phyloP scores from a whole-genome alignment of 805 yeast genomes.

The Starmerella kuoi region DNA sequence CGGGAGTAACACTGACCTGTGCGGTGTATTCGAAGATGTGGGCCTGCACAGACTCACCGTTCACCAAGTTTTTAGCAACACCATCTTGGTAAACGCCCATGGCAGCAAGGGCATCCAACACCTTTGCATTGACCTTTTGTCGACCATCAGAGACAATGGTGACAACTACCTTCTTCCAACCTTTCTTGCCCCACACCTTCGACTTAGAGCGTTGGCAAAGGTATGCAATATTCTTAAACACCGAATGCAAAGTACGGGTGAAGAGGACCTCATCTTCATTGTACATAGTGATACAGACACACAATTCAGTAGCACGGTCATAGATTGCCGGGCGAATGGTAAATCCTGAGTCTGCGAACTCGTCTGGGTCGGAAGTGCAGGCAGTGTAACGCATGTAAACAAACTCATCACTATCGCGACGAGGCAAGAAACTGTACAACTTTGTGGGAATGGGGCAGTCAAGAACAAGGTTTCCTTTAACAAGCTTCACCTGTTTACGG shows the following conservation, averaged over 20 bases:
- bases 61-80: conserved; percentile 87
- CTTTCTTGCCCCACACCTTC: conserved; percentile 86
- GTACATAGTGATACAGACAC: conserved; percentile 91
- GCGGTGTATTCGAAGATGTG: conserved; percentile 94
- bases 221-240: conserved; percentile 84
- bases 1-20: conserved; percentile 82
- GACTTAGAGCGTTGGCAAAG: conserved; percentile 70
- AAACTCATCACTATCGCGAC: conserved; percentile 83
- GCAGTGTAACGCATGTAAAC: conserved; percentile 96
- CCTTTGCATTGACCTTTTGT: conserved; percentile 71
- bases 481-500: conserved; percentile 62
- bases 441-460: conserved; percentile 94
- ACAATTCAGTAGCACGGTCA: conserved; percentile 84
- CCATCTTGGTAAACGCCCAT: conserved; percentile 97
- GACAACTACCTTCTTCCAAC: conserved; percentile 95
- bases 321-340: conserved; percentile 61
- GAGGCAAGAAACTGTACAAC: conserved; percentile 67
- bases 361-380: conserved; percentile 86
- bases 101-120: conserved; percentile 78
- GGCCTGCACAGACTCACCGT: conserved; percentile 80
- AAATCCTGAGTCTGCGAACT: conserved; percentile 67
- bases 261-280: conserved; percentile 85
- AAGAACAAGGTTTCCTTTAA: conserved; percentile 70
- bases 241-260: conserved; percentile 88
- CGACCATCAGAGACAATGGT: conserved; percentile 90